Evolutionary conservation across 352 stramenopile genomes (phyloP).

Genomic region (Globisporangium nunn): DNA sequence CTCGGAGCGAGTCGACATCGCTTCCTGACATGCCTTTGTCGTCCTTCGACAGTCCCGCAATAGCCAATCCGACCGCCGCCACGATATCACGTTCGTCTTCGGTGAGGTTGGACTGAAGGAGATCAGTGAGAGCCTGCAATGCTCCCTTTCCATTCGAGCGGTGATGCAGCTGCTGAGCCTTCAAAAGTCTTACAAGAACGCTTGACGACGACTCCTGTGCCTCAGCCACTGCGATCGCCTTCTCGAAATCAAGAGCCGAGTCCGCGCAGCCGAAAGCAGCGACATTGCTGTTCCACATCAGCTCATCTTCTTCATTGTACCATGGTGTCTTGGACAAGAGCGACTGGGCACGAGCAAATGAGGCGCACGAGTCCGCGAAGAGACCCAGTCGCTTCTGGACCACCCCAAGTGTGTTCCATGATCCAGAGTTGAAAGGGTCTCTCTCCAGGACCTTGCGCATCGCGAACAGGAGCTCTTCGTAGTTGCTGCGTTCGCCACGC

Average conservation of each 20-base stretch:
- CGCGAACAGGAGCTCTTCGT: constrained; percentile 58
- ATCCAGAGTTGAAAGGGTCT: constrained; percentile 45
- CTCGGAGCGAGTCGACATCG: constrained; percentile 8
- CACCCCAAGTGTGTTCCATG: constrained; percentile 63
- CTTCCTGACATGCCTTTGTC: constrained; percentile 4
- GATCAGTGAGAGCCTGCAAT: constrained; percentile 1
- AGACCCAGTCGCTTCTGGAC: constrained; percentile 51
- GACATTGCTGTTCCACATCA: constrained; percentile 37
- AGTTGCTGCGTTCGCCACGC: constrained; percentile 13
- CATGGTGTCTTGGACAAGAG: constrained; percentile 8
- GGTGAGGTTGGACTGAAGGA: constrained; percentile 5
- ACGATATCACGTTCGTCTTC: background rate
- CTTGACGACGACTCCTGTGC: background rate
- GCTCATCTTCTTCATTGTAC: background rate
- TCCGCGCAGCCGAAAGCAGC: constrained; percentile 14
- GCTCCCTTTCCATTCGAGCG: constrained; percentile 1
- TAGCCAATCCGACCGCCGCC: constrained; percentile 25
- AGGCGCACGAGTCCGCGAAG: constrained; percentile 26
- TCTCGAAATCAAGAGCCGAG: background rate
- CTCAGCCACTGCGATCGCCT: constrained; percentile 8
- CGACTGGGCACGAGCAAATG: constrained; percentile 17
- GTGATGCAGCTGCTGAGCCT: constrained; percentile 8
- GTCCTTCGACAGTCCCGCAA: constrained; percentile 19
- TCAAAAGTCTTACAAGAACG: constrained; percentile 1
- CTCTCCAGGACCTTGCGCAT: constrained; percentile 78